phyloP scores from a whole-genome alignment of 768 basidiomycete species.

The Mycena venus region DNA sequence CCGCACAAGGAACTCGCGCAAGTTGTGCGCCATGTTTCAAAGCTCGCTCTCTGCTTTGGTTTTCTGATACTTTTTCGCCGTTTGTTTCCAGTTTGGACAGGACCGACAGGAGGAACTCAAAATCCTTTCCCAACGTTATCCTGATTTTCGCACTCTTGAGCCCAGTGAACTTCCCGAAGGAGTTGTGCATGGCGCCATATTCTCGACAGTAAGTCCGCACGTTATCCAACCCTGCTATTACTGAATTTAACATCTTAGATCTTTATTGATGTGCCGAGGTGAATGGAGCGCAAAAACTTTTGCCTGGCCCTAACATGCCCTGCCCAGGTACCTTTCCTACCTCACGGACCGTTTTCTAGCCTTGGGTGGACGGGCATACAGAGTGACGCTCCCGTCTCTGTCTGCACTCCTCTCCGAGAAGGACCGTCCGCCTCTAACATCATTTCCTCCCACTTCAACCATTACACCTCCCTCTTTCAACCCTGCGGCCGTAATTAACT shows the following conservation, averaged over 20 bases:
- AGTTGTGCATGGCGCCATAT: constrained; percentile 4
- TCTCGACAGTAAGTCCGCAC: constrained; percentile 19
- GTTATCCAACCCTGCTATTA: background rate
- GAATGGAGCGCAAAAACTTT: too few relatives aligned
- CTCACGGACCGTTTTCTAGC: constrained; percentile 22
- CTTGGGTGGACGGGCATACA: constrained; percentile 25
- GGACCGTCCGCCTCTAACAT: constrained; percentile 12
- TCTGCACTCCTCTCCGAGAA: constrained; percentile 20
- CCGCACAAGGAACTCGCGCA: constrained; percentile 8
- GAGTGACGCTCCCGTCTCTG: constrained; percentile 27
- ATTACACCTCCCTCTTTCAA: background rate
- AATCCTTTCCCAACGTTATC: constrained; percentile 12
- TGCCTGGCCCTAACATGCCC: too few relatives aligned
- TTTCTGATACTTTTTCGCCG: background rate
- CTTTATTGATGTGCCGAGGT: constrained; percentile 26
- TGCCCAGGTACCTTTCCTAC: constrained; percentile 19
- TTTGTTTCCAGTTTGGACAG: background rate
- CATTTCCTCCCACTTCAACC: constrained; percentile 5
- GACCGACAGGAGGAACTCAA: background rate
- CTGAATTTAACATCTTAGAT: background rate
- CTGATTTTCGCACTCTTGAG: constrained; percentile 19
- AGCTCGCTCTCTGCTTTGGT: background rate
- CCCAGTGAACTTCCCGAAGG: constrained; percentile 26
- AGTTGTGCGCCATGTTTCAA: background rate
- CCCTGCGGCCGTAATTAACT: constrained; percentile 29